phyloP scores from a whole-genome alignment of 2,329 filamentous ascomycete species.

The Neoscytalidium dimidiatum region DNA sequence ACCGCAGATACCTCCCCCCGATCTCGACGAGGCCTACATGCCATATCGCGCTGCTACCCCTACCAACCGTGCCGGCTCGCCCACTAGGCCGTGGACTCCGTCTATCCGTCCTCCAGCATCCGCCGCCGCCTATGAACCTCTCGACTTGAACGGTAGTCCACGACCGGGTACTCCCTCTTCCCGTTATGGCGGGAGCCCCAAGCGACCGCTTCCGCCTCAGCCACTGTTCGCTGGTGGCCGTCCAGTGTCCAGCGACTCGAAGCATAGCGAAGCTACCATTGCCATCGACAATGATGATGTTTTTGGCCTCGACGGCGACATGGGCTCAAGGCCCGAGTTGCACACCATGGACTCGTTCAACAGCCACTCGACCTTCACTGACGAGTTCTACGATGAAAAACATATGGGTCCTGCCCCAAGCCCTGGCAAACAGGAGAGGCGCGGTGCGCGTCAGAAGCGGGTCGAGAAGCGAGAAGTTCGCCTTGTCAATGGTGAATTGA shows the following conservation, averaged over 20 bases:
- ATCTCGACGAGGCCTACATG: conserved; percentile 60
- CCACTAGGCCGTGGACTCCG: conserved; percentile 54
- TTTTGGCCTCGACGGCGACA: conserved; percentile 66
- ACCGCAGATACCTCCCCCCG: conserved; percentile 57
- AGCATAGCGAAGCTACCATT: conserved; percentile 66
- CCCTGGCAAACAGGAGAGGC: conserved; percentile 79
- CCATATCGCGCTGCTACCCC: conserved; percentile 60
- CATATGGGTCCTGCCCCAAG: conserved; percentile 82
- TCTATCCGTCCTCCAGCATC: conserved; percentile 68
- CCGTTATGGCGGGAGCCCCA: conserved; percentile 82
- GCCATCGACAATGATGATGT: conserved; percentile 68
- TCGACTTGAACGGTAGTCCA: conserved; percentile 85
- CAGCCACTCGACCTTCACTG: conserved; percentile 62
- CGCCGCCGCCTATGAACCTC: conserved; percentile 76
- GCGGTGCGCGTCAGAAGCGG: conserved; percentile 83
- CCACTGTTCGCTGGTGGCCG: conserved; percentile 72
- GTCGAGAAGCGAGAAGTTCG: conserved; percentile 93
- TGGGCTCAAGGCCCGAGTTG: conserved; percentile 52
- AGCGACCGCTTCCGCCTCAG: conserved; percentile 82
- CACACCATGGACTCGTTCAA: conserved; percentile 66
- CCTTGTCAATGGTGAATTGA: conserved; percentile 95
- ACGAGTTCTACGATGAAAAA: conserved; percentile 57
- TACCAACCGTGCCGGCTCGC: conserved; percentile 40
- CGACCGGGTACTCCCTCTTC: conserved; percentile 89
- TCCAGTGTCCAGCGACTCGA: conserved; percentile 46